Evolutionary conservation across 2,329 filamentous ascomycete species (phyloP).

Genomic region (Aspergillus cejpii): DNA sequence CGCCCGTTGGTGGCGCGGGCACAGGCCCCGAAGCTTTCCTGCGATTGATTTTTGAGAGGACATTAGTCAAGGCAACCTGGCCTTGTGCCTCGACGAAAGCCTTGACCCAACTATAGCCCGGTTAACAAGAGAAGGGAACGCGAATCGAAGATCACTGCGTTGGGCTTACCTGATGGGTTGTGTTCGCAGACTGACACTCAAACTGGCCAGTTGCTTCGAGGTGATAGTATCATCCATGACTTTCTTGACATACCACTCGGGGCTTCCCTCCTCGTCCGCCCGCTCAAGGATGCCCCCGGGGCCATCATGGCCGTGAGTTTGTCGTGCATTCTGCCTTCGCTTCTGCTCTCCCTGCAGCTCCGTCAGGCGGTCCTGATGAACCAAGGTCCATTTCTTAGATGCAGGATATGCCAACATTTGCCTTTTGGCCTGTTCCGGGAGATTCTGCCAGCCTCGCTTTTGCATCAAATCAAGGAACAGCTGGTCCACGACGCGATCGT

Average conservation of each 20-base stretch:
- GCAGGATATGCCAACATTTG: slow-evolving; percentile 96
- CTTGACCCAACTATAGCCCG: slow-evolving; percentile 68
- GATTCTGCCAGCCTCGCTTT: slow-evolving; percentile 93
- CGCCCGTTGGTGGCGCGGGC: slow-evolving; percentile 54
- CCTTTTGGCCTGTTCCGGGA: slow-evolving; percentile 86
- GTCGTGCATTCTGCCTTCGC: slow-evolving; percentile 65
- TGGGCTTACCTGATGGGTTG: slow-evolving; percentile 70
- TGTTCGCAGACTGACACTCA: slow-evolving; percentile 89
- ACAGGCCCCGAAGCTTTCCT: slow-evolving; percentile 69
- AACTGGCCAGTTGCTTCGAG: slow-evolving; percentile 80
- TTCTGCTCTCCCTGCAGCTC: slow-evolving; percentile 95
- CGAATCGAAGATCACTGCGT: background rate
- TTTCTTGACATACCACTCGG: slow-evolving; percentile 95
- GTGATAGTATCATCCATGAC: slow-evolving; percentile 95
- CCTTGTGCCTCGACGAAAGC: slow-evolving; percentile 96
- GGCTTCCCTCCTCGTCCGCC: slow-evolving; percentile 89
- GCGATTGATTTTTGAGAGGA: slow-evolving; percentile 88
- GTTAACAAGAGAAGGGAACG: slow-evolving; percentile 3
- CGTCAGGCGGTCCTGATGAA: slow-evolving; percentile 88
- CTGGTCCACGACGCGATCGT: slow-evolving; percentile 74
- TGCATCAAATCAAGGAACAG: slow-evolving; percentile 94
- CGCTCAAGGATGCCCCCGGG: slow-evolving; percentile 63
- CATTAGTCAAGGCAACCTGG: slow-evolving; percentile 89
- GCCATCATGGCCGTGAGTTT: slow-evolving; percentile 59
- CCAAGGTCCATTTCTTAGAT: slow-evolving; percentile 93